Evolutionary conservation across 1,284 basidiomycete species (phyloP).

Genomic region (Cryptococcus sp.): DNA sequence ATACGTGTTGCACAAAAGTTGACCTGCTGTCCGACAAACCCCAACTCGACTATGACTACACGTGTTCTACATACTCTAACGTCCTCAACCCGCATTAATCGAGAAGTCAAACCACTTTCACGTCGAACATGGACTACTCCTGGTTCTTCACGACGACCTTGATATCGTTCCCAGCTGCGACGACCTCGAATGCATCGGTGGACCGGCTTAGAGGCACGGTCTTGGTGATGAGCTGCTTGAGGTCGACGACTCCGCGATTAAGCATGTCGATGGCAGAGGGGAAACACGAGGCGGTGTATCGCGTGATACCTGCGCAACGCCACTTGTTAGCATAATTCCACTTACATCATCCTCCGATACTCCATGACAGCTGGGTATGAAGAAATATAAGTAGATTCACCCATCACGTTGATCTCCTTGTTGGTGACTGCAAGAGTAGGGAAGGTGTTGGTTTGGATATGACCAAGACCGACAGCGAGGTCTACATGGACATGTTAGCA

Average conservation of each 20-base stretch:
- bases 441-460: slow-evolving; percentile 47
- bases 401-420: slow-evolving; percentile 79
- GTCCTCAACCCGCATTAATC: neutral
- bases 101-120: neutral
- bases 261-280: slow-evolving; percentile 60
- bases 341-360: too few relatives aligned
- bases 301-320: slow-evolving; percentile 37
- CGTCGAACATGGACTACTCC: slow-evolving; percentile 13
- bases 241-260: slow-evolving; percentile 58
- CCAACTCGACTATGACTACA: neutral
- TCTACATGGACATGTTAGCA: slow-evolving; percentile 22
- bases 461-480: slow-evolving; percentile 47
- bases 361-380: neutral
- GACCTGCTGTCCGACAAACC: neutral
- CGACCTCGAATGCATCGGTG: slow-evolving; percentile 59
- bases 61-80: too few relatives aligned
- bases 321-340: neutral
- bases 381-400: slow-evolving; percentile 40
- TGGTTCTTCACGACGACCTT: slow-evolving; percentile 51
- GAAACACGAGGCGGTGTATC: slow-evolving; percentile 52
- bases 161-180: slow-evolving; percentile 52
- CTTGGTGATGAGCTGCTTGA: slow-evolving; percentile 60
- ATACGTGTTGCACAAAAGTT: too few relatives aligned
- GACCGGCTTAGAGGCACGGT: slow-evolving; percentile 58
- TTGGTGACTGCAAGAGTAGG: slow-evolving; percentile 51